These are phyloP conservation scores for Huntiella abstrusa DNA, from an alignment of 2,329 filamentous ascomycete genomes.

Conservation along the genomic window DNA sequence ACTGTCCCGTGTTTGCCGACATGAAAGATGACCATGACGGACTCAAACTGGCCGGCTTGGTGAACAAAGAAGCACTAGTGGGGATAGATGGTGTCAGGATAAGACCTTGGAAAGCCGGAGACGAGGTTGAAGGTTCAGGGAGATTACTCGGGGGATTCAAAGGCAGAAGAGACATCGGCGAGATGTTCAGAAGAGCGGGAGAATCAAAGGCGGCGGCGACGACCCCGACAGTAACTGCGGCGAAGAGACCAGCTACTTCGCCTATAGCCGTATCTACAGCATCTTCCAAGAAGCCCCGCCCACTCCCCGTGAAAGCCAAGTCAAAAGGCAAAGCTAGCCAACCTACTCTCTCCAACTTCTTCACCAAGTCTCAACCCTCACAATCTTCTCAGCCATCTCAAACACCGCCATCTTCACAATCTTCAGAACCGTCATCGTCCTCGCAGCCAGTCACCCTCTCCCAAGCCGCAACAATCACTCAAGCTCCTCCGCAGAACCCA, in stretches of 20 bases:
- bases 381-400: conserved; percentile 1
- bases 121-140: conserved; percentile 56
- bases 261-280: background rate
- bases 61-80: conserved; percentile 64
- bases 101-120: conserved; percentile 46
- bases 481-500: conserved; percentile 56
- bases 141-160: conserved; percentile 78
- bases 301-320: background rate
- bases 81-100: conserved; percentile 38
- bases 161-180: conserved; percentile 65
- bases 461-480: conserved; percentile 21
- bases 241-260: conserved; percentile 10
- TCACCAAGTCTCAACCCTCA: conserved; percentile 36
- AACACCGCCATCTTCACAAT: background rate
- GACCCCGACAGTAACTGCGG: conserved; percentile 15
- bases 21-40: conserved; percentile 45
- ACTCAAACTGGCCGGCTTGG: conserved; percentile 38
- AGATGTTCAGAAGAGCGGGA: conserved; percentile 52
- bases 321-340: conserved; percentile 28
- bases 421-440: background rate
- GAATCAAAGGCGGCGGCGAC: conserved; percentile 4
- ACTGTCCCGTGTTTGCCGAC: conserved; percentile 77
- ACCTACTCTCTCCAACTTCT: conserved; percentile 49
- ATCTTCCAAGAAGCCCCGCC: no score
- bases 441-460: conserved; percentile 8